Evolutionary conservation across 1,139 yeast genomes (phyloP).

Genomic region (Nakaseomyces delphensis): DNA sequence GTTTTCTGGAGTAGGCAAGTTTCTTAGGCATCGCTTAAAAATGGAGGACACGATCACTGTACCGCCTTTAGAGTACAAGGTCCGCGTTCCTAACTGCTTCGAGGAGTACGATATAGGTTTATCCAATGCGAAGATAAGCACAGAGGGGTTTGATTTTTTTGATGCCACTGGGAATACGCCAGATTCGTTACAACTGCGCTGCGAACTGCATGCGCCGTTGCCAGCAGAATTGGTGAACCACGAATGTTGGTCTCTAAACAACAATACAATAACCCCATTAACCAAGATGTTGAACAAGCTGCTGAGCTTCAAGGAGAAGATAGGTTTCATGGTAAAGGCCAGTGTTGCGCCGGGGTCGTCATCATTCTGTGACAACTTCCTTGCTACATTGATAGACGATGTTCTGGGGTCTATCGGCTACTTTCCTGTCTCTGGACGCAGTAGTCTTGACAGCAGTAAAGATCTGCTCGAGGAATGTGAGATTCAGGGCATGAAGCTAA

Average conservation of each 20-base stretch:
- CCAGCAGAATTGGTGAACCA: constrained; percentile 21
- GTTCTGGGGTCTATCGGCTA: constrained; percentile 12
- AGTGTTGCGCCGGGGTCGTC: no score
- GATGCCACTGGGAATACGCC: constrained; percentile 4
- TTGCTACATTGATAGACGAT: constrained; percentile 15
- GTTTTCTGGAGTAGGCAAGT: constrained; percentile 9
- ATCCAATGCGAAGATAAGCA: constrained; percentile 15
- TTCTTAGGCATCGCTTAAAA: constrained; percentile 12
- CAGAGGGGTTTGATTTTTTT: constrained; percentile 11
- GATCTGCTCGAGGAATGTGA: constrained; percentile 29
- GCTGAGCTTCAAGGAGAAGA: constrained; percentile 24
- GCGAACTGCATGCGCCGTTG: constrained; percentile 19
- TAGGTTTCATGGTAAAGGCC: constrained; percentile 23
- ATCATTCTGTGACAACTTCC: no score
- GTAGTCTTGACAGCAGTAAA: constrained; percentile 17
- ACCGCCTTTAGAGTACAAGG: constrained; percentile 31
- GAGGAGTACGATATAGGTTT: constrained; percentile 21
- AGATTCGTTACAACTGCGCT: constrained; percentile 12
- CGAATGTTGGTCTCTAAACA: constrained; percentile 26
- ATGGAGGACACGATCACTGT: constrained; percentile 14
- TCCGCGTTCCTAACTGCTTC: constrained; percentile 31
- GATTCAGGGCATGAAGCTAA: constrained; percentile 29
- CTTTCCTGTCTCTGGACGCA: constrained; percentile 19
- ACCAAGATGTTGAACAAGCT: constrained; percentile 28
- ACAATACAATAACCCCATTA: constrained; percentile 31